phyloP scores from a whole-genome alignment of 352 stramenopile species.

The Phytophthora pluvialis region DNA sequence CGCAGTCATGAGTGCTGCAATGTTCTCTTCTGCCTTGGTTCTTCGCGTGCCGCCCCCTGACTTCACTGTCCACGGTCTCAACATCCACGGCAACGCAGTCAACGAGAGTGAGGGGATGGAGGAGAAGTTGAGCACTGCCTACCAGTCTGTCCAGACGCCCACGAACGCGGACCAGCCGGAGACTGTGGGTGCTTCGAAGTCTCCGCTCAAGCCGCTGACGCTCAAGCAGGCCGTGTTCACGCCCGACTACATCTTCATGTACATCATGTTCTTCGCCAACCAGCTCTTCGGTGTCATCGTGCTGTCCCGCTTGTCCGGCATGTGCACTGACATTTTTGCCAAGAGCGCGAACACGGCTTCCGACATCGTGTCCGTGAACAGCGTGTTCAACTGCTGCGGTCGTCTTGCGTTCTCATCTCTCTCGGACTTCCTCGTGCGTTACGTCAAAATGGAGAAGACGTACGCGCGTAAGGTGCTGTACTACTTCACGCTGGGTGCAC shows the following conservation, averaged over 20 bases:
- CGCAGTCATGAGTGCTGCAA: constrained; percentile 45
- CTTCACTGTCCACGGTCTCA: constrained; percentile 56
- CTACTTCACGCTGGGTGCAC: constrained; percentile 66
- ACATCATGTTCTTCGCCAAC: constrained; percentile 73
- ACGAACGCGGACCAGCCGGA: constrained; percentile 20
- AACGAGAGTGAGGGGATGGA: constrained; percentile 40
- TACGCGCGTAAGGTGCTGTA: constrained; percentile 66
- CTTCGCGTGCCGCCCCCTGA: constrained; percentile 53
- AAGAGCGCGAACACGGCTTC: constrained; percentile 46
- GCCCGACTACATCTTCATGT: constrained; percentile 68
- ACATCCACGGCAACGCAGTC: constrained; percentile 66
- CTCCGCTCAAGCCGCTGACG: constrained; percentile 52
- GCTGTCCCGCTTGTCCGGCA: constrained; percentile 62
- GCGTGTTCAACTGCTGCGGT: constrained; percentile 62
- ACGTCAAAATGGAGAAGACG: constrained; percentile 50
- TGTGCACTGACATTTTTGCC: constrained; percentile 61
- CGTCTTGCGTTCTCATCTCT: constrained; percentile 50
- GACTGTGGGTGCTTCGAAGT: constrained; percentile 28
- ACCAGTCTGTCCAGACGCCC: constrained; percentile 50
- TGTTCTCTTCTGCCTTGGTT: constrained; percentile 53
- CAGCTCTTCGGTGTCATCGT: constrained; percentile 72
- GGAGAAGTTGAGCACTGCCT: constrained; percentile 50
- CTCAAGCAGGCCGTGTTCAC: constrained; percentile 64
- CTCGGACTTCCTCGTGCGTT: constrained; percentile 51
- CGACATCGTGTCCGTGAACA: constrained; percentile 65